Percentiles rank a stretch among this genome's conserved stretches.
Conservation (phyloP, 108 stramenopile genomes). For the Pseudonitzschia delicatissima region DNA sequence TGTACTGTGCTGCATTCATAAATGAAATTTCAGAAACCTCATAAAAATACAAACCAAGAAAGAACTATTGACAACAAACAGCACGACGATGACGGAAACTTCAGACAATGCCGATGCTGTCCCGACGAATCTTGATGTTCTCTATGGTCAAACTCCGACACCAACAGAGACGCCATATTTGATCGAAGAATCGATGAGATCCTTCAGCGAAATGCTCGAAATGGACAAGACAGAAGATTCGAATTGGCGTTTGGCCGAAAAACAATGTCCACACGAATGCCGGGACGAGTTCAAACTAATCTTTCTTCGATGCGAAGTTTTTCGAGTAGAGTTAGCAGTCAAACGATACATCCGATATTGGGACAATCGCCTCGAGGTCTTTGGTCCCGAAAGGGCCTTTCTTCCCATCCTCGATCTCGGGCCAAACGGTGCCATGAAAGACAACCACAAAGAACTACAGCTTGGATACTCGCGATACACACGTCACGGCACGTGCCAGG, state of each 20-base stretch:
- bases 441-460: background rate
- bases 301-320: background rate
- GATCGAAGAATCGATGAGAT: background rate
- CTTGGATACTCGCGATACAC: background rate
- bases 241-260: background rate
- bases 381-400: constrained; percentile 32
- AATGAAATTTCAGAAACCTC: too few relatives aligned
- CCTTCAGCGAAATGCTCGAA: background rate
- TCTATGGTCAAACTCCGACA: background rate
- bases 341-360: constrained; percentile 38
- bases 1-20: too few relatives aligned
- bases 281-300: background rate
- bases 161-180: background rate
- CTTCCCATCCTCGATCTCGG: constrained; percentile 24
- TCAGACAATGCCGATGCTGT: too few relatives aligned
- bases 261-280: background rate
- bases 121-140: background rate
- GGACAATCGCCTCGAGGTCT: constrained; percentile 47
- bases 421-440: background rate
- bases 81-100: too few relatives aligned
- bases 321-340: constrained; percentile 24
- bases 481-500: background rate
- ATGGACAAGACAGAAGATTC: background rate
- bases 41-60: too few relatives aligned
- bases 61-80: too few relatives aligned